These are phyloP conservation scores for Hirschfeldia incana DNA, from an alignment of 345 rosid species.

Conservation along the genomic window DNA sequence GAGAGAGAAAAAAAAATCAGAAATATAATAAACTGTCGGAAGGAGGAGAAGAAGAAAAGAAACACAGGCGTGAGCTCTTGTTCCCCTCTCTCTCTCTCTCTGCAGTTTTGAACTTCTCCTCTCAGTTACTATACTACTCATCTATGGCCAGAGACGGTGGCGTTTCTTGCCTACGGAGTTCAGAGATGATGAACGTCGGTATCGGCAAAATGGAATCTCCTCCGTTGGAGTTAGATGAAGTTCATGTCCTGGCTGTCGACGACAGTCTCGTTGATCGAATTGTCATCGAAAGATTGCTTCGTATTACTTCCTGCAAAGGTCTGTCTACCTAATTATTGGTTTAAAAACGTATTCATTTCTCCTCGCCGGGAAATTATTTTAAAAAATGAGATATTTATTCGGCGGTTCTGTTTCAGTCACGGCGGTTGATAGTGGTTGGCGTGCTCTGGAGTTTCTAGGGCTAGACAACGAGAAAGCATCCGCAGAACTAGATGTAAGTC, in stretches of 20 bases:
- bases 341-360: background rate
- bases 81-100: background rate
- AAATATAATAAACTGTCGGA: constrained; percentile 27
- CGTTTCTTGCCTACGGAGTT: constrained; percentile 45
- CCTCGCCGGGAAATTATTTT: background rate
- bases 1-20: background rate
- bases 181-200: constrained; percentile 44
- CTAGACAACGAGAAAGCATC: constrained; percentile 57
- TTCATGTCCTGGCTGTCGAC: constrained; percentile 92
- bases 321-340: background rate
- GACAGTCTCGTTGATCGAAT: constrained; percentile 86
- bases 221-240: constrained; percentile 52
- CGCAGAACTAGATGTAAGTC: constrained; percentile 45
- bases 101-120: background rate
- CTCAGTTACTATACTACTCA: background rate
- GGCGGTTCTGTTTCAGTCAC: constrained; percentile 59
- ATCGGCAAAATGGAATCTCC: constrained; percentile 31
- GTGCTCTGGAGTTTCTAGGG: constrained; percentile 86
- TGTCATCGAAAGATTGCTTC: constrained; percentile 83
- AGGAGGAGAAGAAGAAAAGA: constrained; percentile 11
- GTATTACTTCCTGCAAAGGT: constrained; percentile 83
- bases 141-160: constrained; percentile 61
- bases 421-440: constrained; percentile 81
- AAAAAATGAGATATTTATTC: background rate
- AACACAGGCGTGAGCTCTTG: constrained; percentile 20